Evolutionary conservation across 305 asterid genomes (phyloP).

Genomic region (Striga hermonthica): DNA sequence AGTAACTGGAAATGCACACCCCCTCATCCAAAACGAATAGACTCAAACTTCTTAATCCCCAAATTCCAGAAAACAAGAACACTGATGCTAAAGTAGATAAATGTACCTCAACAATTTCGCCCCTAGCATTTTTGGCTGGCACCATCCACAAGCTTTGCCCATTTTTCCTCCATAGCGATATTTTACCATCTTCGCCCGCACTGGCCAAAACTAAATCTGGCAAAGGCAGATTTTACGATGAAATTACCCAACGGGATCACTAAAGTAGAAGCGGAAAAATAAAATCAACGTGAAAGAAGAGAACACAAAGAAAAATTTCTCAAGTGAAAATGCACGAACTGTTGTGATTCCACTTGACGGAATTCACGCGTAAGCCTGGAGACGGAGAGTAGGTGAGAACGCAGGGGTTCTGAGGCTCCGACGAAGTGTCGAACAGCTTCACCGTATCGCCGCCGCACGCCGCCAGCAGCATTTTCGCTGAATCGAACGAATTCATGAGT

Average conservation of each 20-base stretch:
- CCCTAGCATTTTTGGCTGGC: conserved; percentile 64
- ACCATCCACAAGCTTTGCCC: conserved; percentile 88
- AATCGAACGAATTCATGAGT: conserved; percentile 47
- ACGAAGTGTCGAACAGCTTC: conserved; percentile 84
- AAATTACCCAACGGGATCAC: conserved; percentile 6
- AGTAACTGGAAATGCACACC: conserved; percentile 3
- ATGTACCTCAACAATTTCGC: conserved; percentile 77
- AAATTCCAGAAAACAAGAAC: neutral
- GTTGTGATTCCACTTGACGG: conserved; percentile 96
- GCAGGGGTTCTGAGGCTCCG: conserved; percentile 83
- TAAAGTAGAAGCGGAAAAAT: conserved; percentile 9
- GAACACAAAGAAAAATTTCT: conserved; percentile 18
- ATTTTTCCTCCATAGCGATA: conserved; percentile 76
- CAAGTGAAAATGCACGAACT: conserved; percentile 46
- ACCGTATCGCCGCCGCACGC: conserved; percentile 94
- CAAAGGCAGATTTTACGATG: conserved; percentile 1
- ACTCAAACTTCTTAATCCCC: neutral
- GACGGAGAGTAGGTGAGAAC: conserved; percentile 75
- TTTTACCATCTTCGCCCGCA: conserved; percentile 86
- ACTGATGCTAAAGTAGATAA: conserved; percentile 22
- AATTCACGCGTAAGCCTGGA: conserved; percentile 73
- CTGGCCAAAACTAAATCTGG: conserved; percentile 95
- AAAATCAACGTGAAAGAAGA: neutral
- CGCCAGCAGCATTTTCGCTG: conserved; percentile 58
- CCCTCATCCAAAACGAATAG: conserved; percentile 5